A percentile compares a stretch with the other conserved stretches of the same genome.
Conservation (phyloP, 345 rosid species). For the Corymbia maculata region DNA sequence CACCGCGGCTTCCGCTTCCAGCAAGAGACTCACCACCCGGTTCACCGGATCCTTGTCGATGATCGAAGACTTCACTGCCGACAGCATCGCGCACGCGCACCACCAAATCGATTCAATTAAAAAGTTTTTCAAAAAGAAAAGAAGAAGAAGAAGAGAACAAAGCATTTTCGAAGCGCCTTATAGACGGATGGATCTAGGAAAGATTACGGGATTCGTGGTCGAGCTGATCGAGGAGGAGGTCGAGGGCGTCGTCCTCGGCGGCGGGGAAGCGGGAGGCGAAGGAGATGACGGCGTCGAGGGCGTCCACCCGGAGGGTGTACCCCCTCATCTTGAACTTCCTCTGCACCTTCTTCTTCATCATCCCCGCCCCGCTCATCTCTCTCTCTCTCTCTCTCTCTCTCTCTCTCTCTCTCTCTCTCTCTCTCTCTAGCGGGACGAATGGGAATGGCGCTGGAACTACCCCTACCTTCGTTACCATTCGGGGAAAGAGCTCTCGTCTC, state of each 20-base stretch:
- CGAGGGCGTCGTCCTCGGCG: conserved; percentile 65
- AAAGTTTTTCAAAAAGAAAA: too few relatives aligned
- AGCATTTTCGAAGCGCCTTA: neutral
- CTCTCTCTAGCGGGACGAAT: neutral
- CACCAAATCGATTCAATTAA: neutral
- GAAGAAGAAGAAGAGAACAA: too few relatives aligned
- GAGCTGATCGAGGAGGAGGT: conserved; percentile 77
- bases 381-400: neutral
- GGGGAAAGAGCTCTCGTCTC: neutral
- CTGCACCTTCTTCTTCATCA: conserved; percentile 54
- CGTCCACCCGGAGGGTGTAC: conserved; percentile 59
- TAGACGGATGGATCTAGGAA: neutral
- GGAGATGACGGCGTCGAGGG: conserved; percentile 55
- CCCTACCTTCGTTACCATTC: neutral
- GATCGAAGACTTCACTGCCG: conserved; percentile 55
- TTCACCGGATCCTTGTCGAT: conserved; percentile 57
- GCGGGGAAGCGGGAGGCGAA: conserved; percentile 52
- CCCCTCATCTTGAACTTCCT: conserved; percentile 77
- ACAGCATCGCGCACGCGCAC: neutral
- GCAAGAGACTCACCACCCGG: conserved; percentile 36
- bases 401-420: neutral
- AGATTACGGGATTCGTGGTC: conserved; percentile 32
- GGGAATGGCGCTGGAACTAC: neutral
- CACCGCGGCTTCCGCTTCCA: conserved; percentile 58
- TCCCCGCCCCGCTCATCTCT: conserved; percentile 10